Evolutionary conservation across 805 yeast genomes (phyloP), one percentile per base, ranked within the genome.

Genomic region (Kodamaea hsintzibuensis): DNA sequence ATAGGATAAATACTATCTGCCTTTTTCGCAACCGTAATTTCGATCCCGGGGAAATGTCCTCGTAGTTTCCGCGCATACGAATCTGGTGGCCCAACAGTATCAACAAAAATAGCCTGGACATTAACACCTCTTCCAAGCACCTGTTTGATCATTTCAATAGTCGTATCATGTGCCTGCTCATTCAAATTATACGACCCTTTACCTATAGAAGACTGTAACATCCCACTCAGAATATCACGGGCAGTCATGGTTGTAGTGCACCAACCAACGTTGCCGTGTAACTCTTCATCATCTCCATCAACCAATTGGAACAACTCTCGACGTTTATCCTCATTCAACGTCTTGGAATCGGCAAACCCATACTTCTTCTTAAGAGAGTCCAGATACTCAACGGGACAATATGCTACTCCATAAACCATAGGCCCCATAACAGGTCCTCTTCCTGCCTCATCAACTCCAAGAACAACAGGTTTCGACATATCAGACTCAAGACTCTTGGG

Each of bases 361-460:
- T 82, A 86, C 33, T 79, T 71, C 42, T 60, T 65, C 22, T 81
- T 79, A 49, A 87, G 77, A 16, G 78, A 65, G 1, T 70, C 64
- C 30, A 76, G 79, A 53, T 82, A 88, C 0, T 73, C 68, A 47
- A 79, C 77, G 10, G 85, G 70, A 57, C 96, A 86, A 65, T 91
- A 95, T 2, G 95, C 85, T 6, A 91, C 76, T 2, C 96, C 96
- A 65, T 95, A 95, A 1, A 95, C 99, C 99, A 95, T 95, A 0
- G 98, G 96, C 0, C 99, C 99, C 42, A 96, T 63, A 0, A 96
- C 98, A 0, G 99, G 99, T 0, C 99, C 99, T 60, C 99, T 79
- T 0, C 99, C 99, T 0, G 99, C 99, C 67, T 95, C 99, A 69
- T 95, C 99, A 0, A 95, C 96, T 1, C 99, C 99, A 9, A 95